Evolutionary conservation across 164 flowering plant genomes (phyloP), one percentile per base, ranked within the genome.

Genomic region (Kalanchoe fedtschenkoi): DNA sequence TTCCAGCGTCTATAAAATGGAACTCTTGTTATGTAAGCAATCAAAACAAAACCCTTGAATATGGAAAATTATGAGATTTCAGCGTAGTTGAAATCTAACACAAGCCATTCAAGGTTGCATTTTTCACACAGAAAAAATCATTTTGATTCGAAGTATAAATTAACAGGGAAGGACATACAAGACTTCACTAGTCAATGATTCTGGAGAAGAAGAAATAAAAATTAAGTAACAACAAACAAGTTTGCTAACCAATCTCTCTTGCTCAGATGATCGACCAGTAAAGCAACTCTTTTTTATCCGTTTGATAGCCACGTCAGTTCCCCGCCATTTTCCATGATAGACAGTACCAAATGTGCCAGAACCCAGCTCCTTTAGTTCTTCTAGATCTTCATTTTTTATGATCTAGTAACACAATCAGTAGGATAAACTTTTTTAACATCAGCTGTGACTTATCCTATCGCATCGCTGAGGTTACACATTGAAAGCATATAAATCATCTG

Each of bases 241-340:
- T 43, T 22, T 43, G 22, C 26, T 78, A 61, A 91, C 97, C 85
- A 88, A 62, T 85, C 85, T 86, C 74, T 91, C 97, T 75, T 85
- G 96, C 78, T 91, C 95, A 21, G 97, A 91, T 68, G 97, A 85
- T 58, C 91, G 83, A 39, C 96, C 93, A 0, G 89, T 76, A 74
- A 91, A 91, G 74, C 93, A 91, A 67, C 81, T 81, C 62, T 80
- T 64, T 21, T 69, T 69, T 39, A 69, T 64, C 28, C 64, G 72
- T 60, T 69, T 69, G 26, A 64, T 63, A 17, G 73, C 73, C 65
- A 70, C 73, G 56, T 70, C 69, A 24, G 69, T 39, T 35, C 73
- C 63, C 54, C 61, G 39, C 73, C 69, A 70, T 62, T 70, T 70
- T 8, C 73, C 73, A 62, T 70, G 66, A 37, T 66, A 70, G 2